These are phyloP conservation scores for Coemansia sp. DNA, from an alignment of 192 early-diverging fungal species.

Conservation along the genomic window DNA sequence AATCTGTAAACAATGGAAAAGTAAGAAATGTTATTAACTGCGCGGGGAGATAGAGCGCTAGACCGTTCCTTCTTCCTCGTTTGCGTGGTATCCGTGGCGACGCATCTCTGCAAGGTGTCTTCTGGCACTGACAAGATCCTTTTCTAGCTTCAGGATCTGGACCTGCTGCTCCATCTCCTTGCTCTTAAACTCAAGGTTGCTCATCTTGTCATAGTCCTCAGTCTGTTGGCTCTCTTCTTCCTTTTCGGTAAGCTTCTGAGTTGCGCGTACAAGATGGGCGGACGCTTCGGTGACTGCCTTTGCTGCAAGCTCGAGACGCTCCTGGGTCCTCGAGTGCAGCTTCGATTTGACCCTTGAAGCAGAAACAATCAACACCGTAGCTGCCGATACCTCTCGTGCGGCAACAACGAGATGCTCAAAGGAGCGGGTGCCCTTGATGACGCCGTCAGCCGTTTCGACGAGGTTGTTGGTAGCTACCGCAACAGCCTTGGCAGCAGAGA, in stretches of 20 bases:
- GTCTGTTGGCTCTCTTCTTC: conserved; percentile 58
- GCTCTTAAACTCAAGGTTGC: conserved; percentile 91
- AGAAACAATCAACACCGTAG: conserved; percentile 95
- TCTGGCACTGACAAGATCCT: conserved; percentile 82
- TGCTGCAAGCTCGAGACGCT: conserved; percentile 89
- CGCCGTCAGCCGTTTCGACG: conserved; percentile 95
- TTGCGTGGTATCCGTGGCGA: conserved; percentile 73
- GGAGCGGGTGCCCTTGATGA: conserved; percentile 84
- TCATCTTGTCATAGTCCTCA: conserved; percentile 73
- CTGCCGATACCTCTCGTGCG: conserved; percentile 92
- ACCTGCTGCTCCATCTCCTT: conserved; percentile 99
- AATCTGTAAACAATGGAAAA: background rate
- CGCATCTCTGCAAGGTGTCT: conserved; percentile 91
- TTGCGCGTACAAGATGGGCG: conserved; percentile 87
- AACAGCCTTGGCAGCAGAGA: conserved; percentile 94
- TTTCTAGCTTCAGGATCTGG: conserved; percentile 92
- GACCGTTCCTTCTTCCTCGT: conserved; percentile 38
- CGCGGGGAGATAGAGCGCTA: background rate
- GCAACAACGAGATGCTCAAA: conserved; percentile 98
- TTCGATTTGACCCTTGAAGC: conserved; percentile 94
- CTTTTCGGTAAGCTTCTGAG: conserved; percentile 76
- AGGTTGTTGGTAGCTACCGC: conserved; percentile 89
- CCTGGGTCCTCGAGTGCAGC: conserved; percentile 90
- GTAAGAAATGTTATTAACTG: background rate
- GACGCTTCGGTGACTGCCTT: conserved; percentile 91